Base-by-base conservation (phyloP, 345 rosid genomes). In the Populus davidiana region DNA sequence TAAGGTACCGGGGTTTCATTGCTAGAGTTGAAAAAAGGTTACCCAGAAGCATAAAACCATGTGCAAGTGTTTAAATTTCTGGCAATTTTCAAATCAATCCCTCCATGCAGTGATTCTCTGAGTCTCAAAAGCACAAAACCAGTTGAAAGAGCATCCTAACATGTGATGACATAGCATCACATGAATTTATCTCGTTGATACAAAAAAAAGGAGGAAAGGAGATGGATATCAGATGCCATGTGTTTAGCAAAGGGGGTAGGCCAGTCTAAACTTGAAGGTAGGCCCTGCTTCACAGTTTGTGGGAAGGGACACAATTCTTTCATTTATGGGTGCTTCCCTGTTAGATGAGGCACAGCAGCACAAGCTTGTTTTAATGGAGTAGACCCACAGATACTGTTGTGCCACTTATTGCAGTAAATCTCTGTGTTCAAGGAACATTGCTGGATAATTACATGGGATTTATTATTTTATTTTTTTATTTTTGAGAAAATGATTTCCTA, bases 11-110 rank as follows among this genome's bases (percentile, higher is more conserved):
- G 59, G 23, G 9, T 50, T 2, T 20, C 43, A 39, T 8, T 8
- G 8, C 8, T 39, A 8, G 50, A 13, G 50, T 47, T 47, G 17
- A 63, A 47, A 73, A 76, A 14, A 25, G 59, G 33, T 43, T 69
- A 56, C 70, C 50, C 17, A 38, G 47, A 41, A 77, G 89, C 80
- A 85, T 73, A 73, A 69, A 68, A 76, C 65, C 86, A 81, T 81
- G 85, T 85, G 88, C 74, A 72, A 23, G 44, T 21, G 72, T 25
- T 23, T 25, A 69, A 0, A 12, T 65, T 49, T 6, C 18, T 6
- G 59, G n/a, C 10, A 20, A 6, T 52, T 2, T 52, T 52, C 20
- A 52, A 52, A 52, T 20, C 8, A 52, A 52, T 52, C 23, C 59
- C 16, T 7, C 59, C 59, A 52, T 52, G 59, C 10, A 52, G n/a